phyloP scores from a whole-genome alignment of 2,329 filamentous ascomycete species.

The Microcyclosporella mali region DNA sequence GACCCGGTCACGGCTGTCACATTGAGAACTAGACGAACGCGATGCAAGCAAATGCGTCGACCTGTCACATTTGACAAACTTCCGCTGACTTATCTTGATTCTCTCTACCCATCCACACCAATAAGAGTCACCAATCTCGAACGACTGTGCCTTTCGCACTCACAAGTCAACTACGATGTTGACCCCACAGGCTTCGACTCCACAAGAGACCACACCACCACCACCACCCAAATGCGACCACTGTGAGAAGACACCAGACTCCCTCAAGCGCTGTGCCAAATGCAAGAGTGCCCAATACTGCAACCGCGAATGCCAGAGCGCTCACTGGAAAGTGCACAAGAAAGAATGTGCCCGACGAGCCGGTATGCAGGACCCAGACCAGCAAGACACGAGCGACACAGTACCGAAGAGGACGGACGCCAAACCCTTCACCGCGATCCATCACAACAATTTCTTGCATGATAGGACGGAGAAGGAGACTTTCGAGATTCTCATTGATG shows the following conservation, averaged over 20 bases:
- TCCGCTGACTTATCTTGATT: no score
- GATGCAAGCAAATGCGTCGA: no score
- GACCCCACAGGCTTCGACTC: no score
- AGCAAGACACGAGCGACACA: neutral
- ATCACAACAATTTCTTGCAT: conserved; percentile 18
- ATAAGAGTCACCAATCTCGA: no score
- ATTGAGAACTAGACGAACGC: no score
- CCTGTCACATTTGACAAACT: no score
- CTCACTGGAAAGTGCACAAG: conserved; percentile 33
- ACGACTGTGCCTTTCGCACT: no score
- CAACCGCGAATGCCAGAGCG: conserved; percentile 29
- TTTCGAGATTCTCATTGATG: conserved; percentile 22
- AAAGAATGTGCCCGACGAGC: conserved; percentile 21
- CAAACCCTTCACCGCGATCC: conserved; percentile 14
- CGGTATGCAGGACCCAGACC: neutral
- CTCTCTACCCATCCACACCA: no score
- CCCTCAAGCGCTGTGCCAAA: conserved; percentile 21
- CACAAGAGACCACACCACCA: neutral
- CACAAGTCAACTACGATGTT: no score
- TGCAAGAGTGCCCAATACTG: conserved; percentile 32
- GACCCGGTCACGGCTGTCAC: no score
- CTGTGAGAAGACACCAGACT: conserved; percentile 19
- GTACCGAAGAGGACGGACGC: neutral
- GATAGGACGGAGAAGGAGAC: conserved; percentile 15
- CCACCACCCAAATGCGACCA: conserved; percentile 4